These are phyloP conservation scores for Leishmania amazonensis DNA, from an alignment of 208 protist genomes.

Conservation along the genomic window DNA sequence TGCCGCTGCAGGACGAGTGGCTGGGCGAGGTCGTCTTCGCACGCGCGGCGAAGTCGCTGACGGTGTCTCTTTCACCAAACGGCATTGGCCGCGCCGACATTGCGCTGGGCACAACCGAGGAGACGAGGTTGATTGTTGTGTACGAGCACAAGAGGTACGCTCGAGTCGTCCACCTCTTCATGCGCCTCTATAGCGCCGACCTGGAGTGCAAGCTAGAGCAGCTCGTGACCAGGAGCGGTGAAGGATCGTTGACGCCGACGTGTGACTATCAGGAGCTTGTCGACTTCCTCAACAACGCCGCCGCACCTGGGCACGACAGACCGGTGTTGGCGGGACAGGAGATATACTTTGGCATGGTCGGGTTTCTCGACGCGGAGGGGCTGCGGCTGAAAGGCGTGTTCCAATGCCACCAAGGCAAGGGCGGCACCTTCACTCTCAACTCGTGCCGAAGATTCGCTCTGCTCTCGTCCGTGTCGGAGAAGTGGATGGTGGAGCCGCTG, in stretches of 20 bases:
- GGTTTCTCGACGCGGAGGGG: constrained; percentile 72
- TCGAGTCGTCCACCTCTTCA: constrained; percentile 49
- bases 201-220: constrained; percentile 20
- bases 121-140: constrained; percentile 37
- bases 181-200: constrained; percentile 29
- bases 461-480: constrained; percentile 44
- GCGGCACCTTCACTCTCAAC: constrained; percentile 61
- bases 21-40: constrained; percentile 50
- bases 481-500: constrained; percentile 75
- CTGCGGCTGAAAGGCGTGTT: constrained; percentile 69
- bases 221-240: constrained; percentile 10
- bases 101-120: constrained; percentile 21
- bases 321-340: constrained; percentile 6
- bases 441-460: constrained; percentile 51
- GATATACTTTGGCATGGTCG: constrained; percentile 42
- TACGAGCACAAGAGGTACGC: constrained; percentile 68
- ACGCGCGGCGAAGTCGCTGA: constrained; percentile 21
- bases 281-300: constrained; percentile 14
- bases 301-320: neutral
- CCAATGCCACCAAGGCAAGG: constrained; percentile 54
- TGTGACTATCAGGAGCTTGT: constrained; percentile 21
- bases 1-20: constrained; percentile 76
- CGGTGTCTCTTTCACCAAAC: constrained; percentile 12
- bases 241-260: neutral
- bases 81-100: constrained; percentile 23